A percentile compares a stretch with the other conserved stretches of the same genome.
Evolutionary conservation across 2,329 filamentous ascomycete species (phyloP).

Genomic region (Aspergillus cejpii): DNA sequence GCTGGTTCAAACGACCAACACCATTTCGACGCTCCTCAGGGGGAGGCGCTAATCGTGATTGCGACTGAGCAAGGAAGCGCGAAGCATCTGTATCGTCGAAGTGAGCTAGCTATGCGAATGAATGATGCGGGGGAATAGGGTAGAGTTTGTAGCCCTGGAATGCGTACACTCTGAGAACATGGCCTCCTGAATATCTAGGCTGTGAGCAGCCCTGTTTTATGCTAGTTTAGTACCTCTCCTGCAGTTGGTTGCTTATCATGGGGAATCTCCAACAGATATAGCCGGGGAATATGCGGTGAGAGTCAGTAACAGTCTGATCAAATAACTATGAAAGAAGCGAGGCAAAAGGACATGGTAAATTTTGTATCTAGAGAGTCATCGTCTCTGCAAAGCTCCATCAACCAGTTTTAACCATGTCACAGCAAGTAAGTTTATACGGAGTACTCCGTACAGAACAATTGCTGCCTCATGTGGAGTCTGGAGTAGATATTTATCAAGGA

Average conservation of each 20-base stretch:
- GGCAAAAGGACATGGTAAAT: neutral
- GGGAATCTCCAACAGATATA: neutral
- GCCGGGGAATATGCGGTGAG: slow-evolving; percentile 2
- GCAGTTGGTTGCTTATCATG: neutral
- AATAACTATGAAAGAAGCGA: neutral
- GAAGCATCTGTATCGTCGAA: slow-evolving; percentile 63
- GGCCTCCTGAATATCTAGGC: slow-evolving; percentile 22
- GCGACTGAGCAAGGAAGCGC: slow-evolving; percentile 90
- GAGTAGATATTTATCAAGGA: slow-evolving; percentile 12
- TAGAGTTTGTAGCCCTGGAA: neutral
- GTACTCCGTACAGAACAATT: no score
- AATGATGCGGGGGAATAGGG: neutral
- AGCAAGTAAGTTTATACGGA: neutral
- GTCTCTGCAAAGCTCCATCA: neutral
- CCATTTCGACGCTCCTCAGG: slow-evolving; percentile 48
- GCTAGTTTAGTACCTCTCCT: slow-evolving; percentile 5
- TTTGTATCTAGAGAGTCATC: neutral
- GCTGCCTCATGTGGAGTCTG: neutral
- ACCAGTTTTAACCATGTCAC: slow-evolving; percentile 3
- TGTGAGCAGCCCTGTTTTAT: neutral
- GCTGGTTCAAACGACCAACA: slow-evolving; percentile 44
- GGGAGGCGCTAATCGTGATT: slow-evolving; percentile 77
- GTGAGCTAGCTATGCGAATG: neutral
- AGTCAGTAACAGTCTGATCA: neutral
- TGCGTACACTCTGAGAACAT: slow-evolving; percentile 88